Conservation (phyloP, 129 eudicot genomes). For the Artemisia annua region DNA sequence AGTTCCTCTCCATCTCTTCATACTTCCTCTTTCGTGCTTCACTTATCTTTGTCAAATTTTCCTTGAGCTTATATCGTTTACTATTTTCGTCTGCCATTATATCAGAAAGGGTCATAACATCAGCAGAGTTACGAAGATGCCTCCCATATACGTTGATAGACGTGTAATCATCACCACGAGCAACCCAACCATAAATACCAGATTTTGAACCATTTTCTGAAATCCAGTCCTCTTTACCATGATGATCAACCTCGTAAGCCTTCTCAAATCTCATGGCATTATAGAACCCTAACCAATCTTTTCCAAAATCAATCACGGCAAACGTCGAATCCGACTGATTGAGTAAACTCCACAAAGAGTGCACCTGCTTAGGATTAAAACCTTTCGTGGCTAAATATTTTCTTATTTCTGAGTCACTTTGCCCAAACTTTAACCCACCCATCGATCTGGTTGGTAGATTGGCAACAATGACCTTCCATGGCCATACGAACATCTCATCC, state of each 20-base stretch:
- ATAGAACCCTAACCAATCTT: slow-evolving; percentile 73
- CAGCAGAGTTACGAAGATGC: slow-evolving; percentile 67
- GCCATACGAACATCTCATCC: slow-evolving; percentile 94
- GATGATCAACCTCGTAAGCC: slow-evolving; percentile 69
- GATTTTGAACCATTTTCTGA: slow-evolving; percentile 32
- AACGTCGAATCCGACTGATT: slow-evolving; percentile 78
- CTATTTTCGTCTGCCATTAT: slow-evolving; percentile 66
- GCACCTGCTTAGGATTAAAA: slow-evolving; percentile 69
- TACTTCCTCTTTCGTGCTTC: slow-evolving; percentile 60
- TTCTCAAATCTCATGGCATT: slow-evolving; percentile 93
- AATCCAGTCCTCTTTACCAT: slow-evolving; percentile 73
- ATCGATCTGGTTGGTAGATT: slow-evolving; percentile 36
- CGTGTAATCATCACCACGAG: slow-evolving; percentile 79
- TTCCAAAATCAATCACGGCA: slow-evolving; percentile 63
- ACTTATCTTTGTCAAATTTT: slow-evolving; percentile 50
- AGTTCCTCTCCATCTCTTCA: slow-evolving; percentile 62
- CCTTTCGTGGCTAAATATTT: slow-evolving; percentile 59
- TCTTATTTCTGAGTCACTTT: slow-evolving; percentile 81
- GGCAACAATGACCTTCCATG: slow-evolving; percentile 73
- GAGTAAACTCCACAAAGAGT: slow-evolving; percentile 65
- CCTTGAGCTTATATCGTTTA: slow-evolving; percentile 47
- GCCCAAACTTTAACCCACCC: slow-evolving; percentile 26
- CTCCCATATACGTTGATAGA: slow-evolving; percentile 54
- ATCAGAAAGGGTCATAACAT: slow-evolving; percentile 51
- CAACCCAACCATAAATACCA: slow-evolving; percentile 88